Percentiles rank a stretch among this genome's conserved stretches.
phyloP scores from a whole-genome alignment of 345 rosid genomes.

The Toxicodendron radicans region DNA sequence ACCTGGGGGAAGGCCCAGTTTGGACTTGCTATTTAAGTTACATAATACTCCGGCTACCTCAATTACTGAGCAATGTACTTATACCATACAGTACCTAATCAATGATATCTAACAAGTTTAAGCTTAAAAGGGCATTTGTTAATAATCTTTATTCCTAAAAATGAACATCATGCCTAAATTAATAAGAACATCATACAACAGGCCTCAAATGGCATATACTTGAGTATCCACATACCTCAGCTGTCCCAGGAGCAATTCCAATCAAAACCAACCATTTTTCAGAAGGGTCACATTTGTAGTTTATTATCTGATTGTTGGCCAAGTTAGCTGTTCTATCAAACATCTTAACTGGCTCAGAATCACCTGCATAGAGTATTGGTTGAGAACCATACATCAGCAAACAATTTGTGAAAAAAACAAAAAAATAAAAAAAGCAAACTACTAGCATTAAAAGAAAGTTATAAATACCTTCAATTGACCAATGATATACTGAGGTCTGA shows the following conservation, averaged over 20 bases:
- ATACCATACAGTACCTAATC: neutral
- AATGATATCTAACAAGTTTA: neutral
- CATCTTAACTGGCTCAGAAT: constrained; percentile 93
- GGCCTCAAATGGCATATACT: constrained; percentile 1
- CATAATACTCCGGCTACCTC: neutral
- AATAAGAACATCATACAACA: neutral
- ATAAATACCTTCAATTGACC: constrained; percentile 90
- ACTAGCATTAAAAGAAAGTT: constrained; percentile 16
- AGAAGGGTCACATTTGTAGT: constrained; percentile 87
- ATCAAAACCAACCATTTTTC: constrained; percentile 98
- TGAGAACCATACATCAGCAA: constrained; percentile 13
- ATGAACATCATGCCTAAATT: neutral
- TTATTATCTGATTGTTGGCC: constrained; percentile 91
- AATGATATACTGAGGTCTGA: constrained; percentile 85
- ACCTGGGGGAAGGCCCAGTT: neutral
- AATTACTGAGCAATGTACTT: neutral
- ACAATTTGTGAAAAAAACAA: neutral
- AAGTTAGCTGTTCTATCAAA: constrained; percentile 96
- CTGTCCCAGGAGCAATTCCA: constrained; percentile 97
- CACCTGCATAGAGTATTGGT: constrained; percentile 49
- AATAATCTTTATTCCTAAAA: neutral
- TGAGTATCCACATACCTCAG: constrained; percentile 63
- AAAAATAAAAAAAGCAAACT: neutral
- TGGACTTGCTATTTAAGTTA: neutral
- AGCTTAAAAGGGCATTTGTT: neutral